phyloP scores from a whole-genome alignment of 23 red algal genomes.

The Pyropia yezoensis region DNA sequence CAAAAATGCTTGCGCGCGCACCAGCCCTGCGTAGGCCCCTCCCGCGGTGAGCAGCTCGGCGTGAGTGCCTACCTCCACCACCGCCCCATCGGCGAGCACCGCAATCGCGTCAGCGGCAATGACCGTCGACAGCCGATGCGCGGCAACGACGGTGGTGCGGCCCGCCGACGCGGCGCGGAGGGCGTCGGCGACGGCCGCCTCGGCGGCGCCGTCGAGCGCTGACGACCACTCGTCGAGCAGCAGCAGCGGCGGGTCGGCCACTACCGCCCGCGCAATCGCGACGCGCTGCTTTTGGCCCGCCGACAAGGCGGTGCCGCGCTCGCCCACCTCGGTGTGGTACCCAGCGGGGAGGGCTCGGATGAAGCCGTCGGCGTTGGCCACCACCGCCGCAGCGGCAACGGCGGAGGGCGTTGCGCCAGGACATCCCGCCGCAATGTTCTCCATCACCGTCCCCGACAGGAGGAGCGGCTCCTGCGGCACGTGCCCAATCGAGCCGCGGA shows the following conservation, averaged over 20 bases:
- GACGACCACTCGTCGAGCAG: conserved; percentile 80
- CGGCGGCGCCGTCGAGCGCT: conserved; percentile 79
- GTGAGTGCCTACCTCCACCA: conserved; percentile 83
- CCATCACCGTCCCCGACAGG: conserved; percentile 41
- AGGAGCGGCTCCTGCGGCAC: conserved; percentile 65
- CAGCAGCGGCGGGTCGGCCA: conserved; percentile 47
- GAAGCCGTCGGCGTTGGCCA: conserved; percentile 80
- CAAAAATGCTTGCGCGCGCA: conserved; percentile 20
- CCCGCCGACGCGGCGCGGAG: conserved; percentile 48
- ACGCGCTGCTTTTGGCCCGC: conserved; percentile 92
- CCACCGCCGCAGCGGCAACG: conserved; percentile 49
- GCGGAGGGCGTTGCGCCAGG: conserved; percentile 20
- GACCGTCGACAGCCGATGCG: conserved; percentile 85
- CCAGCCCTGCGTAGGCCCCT: conserved; percentile 56
- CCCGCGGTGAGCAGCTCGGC: conserved; percentile 44
- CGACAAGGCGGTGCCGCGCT: conserved; percentile 60
- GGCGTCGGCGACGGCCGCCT: conserved; percentile 68
- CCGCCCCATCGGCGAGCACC: conserved; percentile 62
- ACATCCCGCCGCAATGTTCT: conserved; percentile 57
- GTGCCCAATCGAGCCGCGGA: conserved; percentile 59
- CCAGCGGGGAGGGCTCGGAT: conserved; percentile 63
- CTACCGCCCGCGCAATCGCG: conserved; percentile 79
- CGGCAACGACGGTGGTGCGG: conserved; percentile 80
- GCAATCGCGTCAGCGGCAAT: conserved; percentile 77
- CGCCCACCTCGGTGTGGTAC: conserved; percentile 75